Conservation (phyloP, 768 basidiomycete species). For the Galerina sulciceps region DNA sequence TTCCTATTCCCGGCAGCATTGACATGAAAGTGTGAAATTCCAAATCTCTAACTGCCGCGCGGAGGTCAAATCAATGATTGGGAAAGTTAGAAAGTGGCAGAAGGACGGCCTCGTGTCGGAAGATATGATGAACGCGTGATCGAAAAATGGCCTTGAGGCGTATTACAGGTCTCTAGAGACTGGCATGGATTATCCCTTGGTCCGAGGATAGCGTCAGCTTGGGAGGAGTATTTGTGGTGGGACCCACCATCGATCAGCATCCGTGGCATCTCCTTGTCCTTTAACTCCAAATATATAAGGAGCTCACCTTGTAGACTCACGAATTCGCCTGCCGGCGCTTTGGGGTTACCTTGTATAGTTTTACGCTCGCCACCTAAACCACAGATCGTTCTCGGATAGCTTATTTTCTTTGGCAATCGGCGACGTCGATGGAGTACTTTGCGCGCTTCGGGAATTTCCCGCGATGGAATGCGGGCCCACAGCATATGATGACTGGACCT, state of each 20-base stretch:
- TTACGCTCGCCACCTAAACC: no score
- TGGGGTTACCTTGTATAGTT: no score
- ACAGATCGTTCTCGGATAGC: background rate
- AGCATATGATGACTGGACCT: slow-evolving; percentile 4
- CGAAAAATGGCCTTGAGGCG: slow-evolving; percentile 18
- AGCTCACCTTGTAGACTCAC: no score
- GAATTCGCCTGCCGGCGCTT: no score
- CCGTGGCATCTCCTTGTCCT: background rate
- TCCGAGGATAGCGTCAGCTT: slow-evolving; percentile 27
- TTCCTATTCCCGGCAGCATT: background rate
- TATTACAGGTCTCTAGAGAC: background rate
- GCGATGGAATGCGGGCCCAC: slow-evolving; percentile 10
- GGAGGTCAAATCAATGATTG: slow-evolving; percentile 10
- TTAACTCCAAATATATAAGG: background rate
- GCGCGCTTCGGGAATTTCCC: slow-evolving; percentile 18
- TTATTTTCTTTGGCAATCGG: background rate
- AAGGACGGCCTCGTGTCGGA: slow-evolving; percentile 27
- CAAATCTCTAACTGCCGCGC: slow-evolving; percentile 13
- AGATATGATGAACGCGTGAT: slow-evolving; percentile 23
- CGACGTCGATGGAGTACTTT: slow-evolving; percentile 16
- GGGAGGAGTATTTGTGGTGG: background rate
- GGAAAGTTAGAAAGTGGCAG: background rate
- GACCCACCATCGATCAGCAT: background rate
- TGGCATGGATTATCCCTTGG: slow-evolving; percentile 12
- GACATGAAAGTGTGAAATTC: background rate